A percentile compares a stretch with the other conserved stretches of the same genome.
Evolutionary conservation across 192 early-diverging fungal species (phyloP).

Genomic region (Chytriomyces confervae): DNA sequence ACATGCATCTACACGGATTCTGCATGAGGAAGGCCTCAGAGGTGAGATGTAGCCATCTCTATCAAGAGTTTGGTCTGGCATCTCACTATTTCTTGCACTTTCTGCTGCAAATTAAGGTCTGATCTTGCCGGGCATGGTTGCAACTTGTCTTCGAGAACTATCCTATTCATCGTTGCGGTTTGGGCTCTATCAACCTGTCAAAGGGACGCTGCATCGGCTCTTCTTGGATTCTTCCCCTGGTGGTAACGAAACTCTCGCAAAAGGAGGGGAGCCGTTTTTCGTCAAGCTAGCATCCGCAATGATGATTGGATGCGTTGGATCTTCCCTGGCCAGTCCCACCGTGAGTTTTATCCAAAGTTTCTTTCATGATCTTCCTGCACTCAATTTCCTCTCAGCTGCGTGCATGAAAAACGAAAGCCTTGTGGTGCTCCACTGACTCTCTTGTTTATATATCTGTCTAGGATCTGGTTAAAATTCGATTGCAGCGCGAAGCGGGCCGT

Average conservation of each 20-base stretch:
- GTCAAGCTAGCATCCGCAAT: constrained; percentile 28
- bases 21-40: constrained; percentile 2
- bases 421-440: no score
- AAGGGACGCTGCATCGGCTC: neutral
- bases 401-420: no score
- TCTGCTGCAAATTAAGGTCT: constrained; percentile 12
- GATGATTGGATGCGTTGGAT: constrained; percentile 27
- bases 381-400: no score
- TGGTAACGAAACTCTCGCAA: neutral
- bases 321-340: constrained; percentile 25
- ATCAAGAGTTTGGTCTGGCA: neutral
- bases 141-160: constrained; percentile 31
- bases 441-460: neutral
- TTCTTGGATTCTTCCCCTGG: neutral
- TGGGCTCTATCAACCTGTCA: constrained; percentile 30
- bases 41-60: neutral
- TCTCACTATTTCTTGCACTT: no score
- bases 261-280: constrained; percentile 33
- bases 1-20: constrained; percentile 5
- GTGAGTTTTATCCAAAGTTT: neutral
- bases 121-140: constrained; percentile 23
- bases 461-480: constrained; percentile 38
- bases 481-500: constrained; percentile 32
- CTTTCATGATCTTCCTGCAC: neutral
- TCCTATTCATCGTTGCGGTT: constrained; percentile 38